phyloP scores from a whole-genome alignment of 441 rosid genomes.

The Erodium moschatum region DNA sequence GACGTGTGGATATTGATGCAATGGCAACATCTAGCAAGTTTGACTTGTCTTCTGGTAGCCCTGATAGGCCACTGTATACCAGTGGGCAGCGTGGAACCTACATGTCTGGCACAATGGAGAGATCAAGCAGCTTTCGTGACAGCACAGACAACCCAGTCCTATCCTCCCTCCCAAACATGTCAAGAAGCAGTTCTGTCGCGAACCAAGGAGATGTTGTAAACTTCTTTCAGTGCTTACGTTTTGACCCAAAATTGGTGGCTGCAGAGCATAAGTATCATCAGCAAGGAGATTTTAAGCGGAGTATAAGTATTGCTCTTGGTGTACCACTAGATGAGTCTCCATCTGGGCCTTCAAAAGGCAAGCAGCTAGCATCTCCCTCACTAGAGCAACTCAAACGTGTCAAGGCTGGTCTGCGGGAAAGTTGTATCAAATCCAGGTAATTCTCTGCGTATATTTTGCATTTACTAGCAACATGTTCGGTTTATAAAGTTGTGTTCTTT shows the following conservation, averaged over 20 bases:
- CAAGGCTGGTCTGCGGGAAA: conserved; percentile 57
- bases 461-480: conserved; percentile 19
- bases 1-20: conserved; percentile 46
- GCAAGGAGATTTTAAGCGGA: conserved; percentile 68
- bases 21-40: conserved; percentile 86
- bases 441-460: conserved; percentile 18
- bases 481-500: conserved; percentile 30
- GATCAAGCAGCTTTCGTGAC: conserved; percentile 83
- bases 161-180: conserved; percentile 60
- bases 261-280: conserved; percentile 68
- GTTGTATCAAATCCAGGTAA: conserved; percentile 77
- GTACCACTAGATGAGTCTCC: conserved; percentile 67
- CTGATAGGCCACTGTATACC: conserved; percentile 62
- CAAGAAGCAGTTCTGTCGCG: conserved; percentile 51
- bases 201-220: conserved; percentile 61
- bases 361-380: conserved; percentile 40
- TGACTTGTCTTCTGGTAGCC: conserved; percentile 76
- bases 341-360: conserved; percentile 49
- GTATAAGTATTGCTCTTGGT: conserved; percentile 66
- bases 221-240: conserved; percentile 65
- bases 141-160: conserved; percentile 60
- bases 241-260: conserved; percentile 69
- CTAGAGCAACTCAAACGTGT: conserved; percentile 85
- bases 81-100: conserved; percentile 76
- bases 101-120: conserved; percentile 64